Percentiles rank a stretch among this genome's conserved stretches.
phyloP scores from a whole-genome alignment of 139 green algal species.

The Raphidocelis subcapitata region DNA sequence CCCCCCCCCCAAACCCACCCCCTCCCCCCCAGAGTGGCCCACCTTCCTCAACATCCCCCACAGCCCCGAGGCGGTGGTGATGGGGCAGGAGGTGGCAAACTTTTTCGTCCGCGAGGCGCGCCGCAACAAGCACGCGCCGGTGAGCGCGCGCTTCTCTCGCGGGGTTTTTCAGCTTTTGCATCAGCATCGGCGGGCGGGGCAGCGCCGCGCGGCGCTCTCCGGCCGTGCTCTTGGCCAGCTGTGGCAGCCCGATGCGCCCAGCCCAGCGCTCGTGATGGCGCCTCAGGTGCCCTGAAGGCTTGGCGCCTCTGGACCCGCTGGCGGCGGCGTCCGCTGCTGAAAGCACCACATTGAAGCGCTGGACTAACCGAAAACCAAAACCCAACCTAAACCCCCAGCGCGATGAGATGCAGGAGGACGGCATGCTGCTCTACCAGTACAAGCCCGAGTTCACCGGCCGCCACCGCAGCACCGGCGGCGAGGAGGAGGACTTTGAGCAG shows the following conservation, averaged over 20 bases:
- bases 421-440: conserved; percentile 83
- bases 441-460: conserved; percentile 58
- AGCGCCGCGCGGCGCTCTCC: no score
- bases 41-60: conserved; percentile 71
- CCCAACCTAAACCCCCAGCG: conserved; percentile 6
- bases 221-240: no score
- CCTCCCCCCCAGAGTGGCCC: conserved; percentile 64
- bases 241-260: no score
- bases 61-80: conserved; percentile 45
- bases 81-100: conserved; percentile 71
- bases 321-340: no score
- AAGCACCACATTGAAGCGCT: no score
- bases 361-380: no score
- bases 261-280: no score
- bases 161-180: no score
- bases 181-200: no score
- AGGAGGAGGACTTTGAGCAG: conserved; percentile 75
- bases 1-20: no score
- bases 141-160: no score
- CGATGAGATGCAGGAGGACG: conserved; percentile 52
- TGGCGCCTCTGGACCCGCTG: neutral
- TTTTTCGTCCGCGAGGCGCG: conserved; percentile 71
- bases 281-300: neutral
- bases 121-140: conserved; percentile 60
- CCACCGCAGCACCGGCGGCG: conserved; percentile 35